These are phyloP conservation scores for Coriolopsis trogii DNA, from an alignment of 1,284 basidiomycete genomes.

Conservation along the genomic window DNA sequence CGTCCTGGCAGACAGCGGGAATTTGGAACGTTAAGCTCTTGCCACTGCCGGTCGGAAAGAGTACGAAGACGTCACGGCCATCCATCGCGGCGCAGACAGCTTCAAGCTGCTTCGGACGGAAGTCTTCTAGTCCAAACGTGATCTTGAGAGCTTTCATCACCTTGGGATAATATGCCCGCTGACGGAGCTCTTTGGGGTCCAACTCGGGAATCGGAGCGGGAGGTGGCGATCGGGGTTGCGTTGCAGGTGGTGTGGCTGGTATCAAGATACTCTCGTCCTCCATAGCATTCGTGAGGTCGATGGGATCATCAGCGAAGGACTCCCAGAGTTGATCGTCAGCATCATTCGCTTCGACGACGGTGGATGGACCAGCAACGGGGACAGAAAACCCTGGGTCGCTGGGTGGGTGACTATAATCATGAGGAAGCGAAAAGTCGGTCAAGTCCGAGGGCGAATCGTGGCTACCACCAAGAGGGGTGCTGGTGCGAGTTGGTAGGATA, in stretches of 20 bases:
- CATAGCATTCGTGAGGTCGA: neutral
- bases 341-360: neutral
- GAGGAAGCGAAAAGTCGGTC: too few species aligned
- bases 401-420: too few species aligned
- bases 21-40: conserved; percentile 89
- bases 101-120: conserved; percentile 87
- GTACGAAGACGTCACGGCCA: conserved; percentile 88
- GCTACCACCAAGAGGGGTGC: neutral
- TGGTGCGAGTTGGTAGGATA: neutral
- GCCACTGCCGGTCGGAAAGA: conserved; percentile 97
- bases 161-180: conserved; percentile 54
- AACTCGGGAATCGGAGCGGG: too few species aligned
- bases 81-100: conserved; percentile 83
- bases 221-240: conserved; percentile 4
- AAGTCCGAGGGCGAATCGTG: neutral
- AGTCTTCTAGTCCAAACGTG: conserved; percentile 71
- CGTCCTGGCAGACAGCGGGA: conserved; percentile 81
- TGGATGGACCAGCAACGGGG: neutral
- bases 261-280: neutral
- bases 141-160: conserved; percentile 62
- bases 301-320: conserved; percentile 9
- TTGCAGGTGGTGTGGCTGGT: conserved; percentile 16
- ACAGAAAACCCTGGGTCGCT: neutral
- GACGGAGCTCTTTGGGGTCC: too few species aligned
- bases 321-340: conserved; percentile 20